Conservation (phyloP, 208 protist species). For the Acanthamoeba triangularis region DNA sequence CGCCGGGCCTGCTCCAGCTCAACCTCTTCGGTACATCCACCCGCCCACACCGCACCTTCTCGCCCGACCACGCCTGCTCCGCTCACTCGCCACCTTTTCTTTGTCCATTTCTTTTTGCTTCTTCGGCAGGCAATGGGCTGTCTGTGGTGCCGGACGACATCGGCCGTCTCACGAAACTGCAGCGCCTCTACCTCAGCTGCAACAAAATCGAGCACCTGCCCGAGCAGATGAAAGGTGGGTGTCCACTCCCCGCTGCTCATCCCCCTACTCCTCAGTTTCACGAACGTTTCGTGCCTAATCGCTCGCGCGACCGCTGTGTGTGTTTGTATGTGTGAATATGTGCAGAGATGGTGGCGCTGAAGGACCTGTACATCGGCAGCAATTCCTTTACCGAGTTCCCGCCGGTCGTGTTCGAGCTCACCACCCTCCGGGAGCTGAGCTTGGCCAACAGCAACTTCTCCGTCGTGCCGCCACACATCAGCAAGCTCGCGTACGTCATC, state of each 20-base stretch:
- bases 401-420: conserved; percentile 18
- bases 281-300: too few species aligned
- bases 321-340: too few species aligned
- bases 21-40: background rate
- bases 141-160: conserved; percentile 24
- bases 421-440: conserved; percentile 9
- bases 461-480: background rate
- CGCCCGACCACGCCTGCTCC: background rate
- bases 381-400: conserved; percentile 27
- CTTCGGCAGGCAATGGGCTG: conserved; percentile 1
- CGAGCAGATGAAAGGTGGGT: background rate
- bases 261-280: too few species aligned
- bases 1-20: conserved; percentile 15
- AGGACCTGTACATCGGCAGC: conserved; percentile 5
- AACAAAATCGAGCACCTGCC: conserved; percentile 24
- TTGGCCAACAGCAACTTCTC: conserved; percentile 14
- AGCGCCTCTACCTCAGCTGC: background rate
- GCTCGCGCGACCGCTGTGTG: background rate
- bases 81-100: background rate
- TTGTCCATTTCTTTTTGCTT: background rate
- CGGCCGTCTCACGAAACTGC: conserved; percentile 3
- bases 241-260: too few species aligned
- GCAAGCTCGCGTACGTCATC: background rate
- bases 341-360: background rate
- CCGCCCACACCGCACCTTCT: background rate